Percentiles rank a stretch among this genome's conserved stretches.
Conservation (phyloP, 1,139 yeast genomes). For the Sugiyamaella neomexicana region DNA sequence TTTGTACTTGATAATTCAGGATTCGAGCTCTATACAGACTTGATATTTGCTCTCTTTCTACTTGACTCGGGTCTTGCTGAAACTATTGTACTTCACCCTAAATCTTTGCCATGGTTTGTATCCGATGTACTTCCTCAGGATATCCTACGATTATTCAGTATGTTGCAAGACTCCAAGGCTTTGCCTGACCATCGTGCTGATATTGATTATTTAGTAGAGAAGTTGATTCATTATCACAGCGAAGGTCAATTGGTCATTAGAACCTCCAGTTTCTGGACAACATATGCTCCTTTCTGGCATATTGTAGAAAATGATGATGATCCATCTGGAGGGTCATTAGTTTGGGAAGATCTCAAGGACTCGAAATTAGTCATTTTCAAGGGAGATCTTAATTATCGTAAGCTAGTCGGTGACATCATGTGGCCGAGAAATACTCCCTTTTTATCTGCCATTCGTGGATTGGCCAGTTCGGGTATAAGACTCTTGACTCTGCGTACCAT, state of each 20-base stretch:
- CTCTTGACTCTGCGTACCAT: conserved; percentile 82
- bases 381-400: conserved; percentile 95
- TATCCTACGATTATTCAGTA: conserved; percentile 57
- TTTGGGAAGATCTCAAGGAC: conserved; percentile 53
- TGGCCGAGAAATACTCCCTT: conserved; percentile 88
- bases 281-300: conserved; percentile 66
- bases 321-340: conserved; percentile 55
- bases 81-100: conserved; percentile 78
- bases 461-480: conserved; percentile 60
- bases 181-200: conserved; percentile 53
- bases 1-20: conserved; percentile 93
- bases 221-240: conserved; percentile 50
- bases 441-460: conserved; percentile 62
- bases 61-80: conserved; percentile 66
- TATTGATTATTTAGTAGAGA: conserved; percentile 50
- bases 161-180: conserved; percentile 53
- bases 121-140: conserved; percentile 91
- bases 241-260: conserved; percentile 56
- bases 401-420: conserved; percentile 82
- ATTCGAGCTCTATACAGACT: conserved; percentile 88
- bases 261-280: conserved; percentile 85
- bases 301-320: conserved; percentile 55
- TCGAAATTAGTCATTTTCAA: conserved; percentile 80
- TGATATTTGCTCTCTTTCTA: conserved; percentile 70
- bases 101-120: conserved; percentile 95